phyloP scores from a whole-genome alignment of 1,139 yeast genomes.

The Hyphopichia wangnamkhiaoensis region DNA sequence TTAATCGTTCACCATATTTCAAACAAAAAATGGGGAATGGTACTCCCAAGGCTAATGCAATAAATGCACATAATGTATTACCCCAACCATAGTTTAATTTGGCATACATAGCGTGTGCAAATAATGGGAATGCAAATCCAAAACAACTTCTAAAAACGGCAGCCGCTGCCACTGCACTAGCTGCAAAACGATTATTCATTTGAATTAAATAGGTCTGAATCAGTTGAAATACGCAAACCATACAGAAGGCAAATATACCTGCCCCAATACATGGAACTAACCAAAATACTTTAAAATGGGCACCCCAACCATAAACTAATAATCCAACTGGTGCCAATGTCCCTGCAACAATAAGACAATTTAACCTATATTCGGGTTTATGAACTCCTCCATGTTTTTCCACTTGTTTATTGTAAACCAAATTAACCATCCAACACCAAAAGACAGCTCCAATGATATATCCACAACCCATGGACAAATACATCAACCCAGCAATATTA shows the following conservation, averaged over 20 bases:
- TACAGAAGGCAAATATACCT: constrained; percentile 55
- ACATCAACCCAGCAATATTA: constrained; percentile 61
- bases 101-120: constrained; percentile 45
- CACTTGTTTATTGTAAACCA: constrained; percentile 33
- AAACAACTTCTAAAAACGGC: constrained; percentile 59
- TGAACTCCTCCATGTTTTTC: constrained; percentile 49
- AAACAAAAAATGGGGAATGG: constrained; percentile 64
- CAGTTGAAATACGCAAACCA: constrained; percentile 59
- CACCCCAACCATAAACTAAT: constrained; percentile 68
- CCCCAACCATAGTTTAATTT: constrained; percentile 66
- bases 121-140: constrained; percentile 58
- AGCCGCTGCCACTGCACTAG: constrained; percentile 61
- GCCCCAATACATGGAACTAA: constrained; percentile 60
- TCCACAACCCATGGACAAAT: constrained; percentile 55
- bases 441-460: constrained; percentile 44
- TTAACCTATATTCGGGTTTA: constrained; percentile 58
- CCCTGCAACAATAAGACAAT: constrained; percentile 46
- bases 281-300: constrained; percentile 51
- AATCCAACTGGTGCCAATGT: constrained; percentile 52
- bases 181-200: constrained; percentile 65
- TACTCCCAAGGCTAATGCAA: constrained; percentile 56
- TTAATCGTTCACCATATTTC: constrained; percentile 54
- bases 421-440: constrained; percentile 46
- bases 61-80: constrained; percentile 57
- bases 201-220: constrained; percentile 64